These are phyloP conservation scores for Sechiopsis laciniata DNA, from an alignment of 306 rosid genomes.

Conservation along the genomic window DNA sequence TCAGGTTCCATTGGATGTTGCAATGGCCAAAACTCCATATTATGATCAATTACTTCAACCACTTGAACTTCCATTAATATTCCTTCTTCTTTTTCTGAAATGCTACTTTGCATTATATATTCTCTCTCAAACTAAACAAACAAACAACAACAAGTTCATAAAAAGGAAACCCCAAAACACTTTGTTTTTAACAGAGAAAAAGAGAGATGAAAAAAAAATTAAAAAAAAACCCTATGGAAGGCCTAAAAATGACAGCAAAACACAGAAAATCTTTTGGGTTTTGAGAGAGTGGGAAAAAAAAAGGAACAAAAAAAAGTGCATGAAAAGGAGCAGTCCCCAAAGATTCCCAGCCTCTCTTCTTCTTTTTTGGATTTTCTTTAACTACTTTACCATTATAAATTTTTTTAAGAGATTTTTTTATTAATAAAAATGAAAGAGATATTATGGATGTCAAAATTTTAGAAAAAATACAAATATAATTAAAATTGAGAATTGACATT, in stretches of 20 bases:
- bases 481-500: too few species aligned
- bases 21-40: conserved; percentile 71
- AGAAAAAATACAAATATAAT: too few species aligned
- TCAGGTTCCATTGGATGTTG: conserved; percentile 88
- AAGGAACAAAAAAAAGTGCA: conserved; percentile 23
- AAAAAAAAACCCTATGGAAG: neutral
- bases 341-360: conserved; percentile 43
- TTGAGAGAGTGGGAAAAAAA: neutral
- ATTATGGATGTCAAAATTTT: too few species aligned
- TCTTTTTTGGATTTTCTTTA: conserved; percentile 42
- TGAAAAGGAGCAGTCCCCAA: conserved; percentile 44
- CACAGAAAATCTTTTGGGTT: conserved; percentile 24
- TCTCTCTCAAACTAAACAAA: conserved; percentile 14
- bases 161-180: neutral
- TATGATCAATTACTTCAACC: conserved; percentile 33
- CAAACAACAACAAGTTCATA: neutral
- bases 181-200: neutral
- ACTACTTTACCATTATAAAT: neutral
- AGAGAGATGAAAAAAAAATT: neutral
- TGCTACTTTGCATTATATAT: conserved; percentile 32
- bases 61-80: conserved; percentile 24
- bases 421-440: too few species aligned
- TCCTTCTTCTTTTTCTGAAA: conserved; percentile 36
- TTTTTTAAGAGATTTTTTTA: too few species aligned
- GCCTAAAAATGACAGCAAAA: neutral